Evolutionary conservation across 2,329 filamentous ascomycete species (phyloP).

Genomic region (Diaporthe vexans): DNA sequence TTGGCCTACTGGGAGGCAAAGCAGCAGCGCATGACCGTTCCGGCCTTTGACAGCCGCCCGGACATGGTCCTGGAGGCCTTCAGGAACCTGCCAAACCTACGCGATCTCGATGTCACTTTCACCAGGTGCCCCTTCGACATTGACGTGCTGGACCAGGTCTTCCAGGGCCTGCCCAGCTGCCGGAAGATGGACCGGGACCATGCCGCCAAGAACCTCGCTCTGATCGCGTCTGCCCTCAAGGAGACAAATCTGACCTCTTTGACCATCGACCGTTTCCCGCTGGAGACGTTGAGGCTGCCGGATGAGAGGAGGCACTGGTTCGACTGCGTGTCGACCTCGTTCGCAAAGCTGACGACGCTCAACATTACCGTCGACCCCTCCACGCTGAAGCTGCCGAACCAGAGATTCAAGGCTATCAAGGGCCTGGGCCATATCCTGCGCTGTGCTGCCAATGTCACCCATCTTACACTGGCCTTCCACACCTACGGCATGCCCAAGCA

Average conservation of each 20-base stretch:
- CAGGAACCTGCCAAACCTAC: conserved; percentile 56
- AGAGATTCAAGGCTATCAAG: conserved; percentile 57
- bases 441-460: conserved; percentile 53
- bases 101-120: conserved; percentile 57
- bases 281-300: conserved; percentile 57
- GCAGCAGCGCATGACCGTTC: conserved; percentile 50
- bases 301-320: conserved; percentile 58
- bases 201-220: conserved; percentile 56
- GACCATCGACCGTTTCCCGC: conserved; percentile 58
- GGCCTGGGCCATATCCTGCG: conserved; percentile 59
- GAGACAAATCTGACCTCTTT: conserved; percentile 55
- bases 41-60: conserved; percentile 53
- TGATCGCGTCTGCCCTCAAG: conserved; percentile 55
- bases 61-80: conserved; percentile 56
- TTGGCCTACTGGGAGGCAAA: conserved; percentile 54
- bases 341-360: conserved; percentile 56
- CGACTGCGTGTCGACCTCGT: conserved; percentile 54
- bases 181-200: conserved; percentile 55
- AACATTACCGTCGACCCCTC: conserved; percentile 58
- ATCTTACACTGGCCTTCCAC: conserved; percentile 59
- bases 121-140: conserved; percentile 57
- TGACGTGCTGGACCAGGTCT: conserved; percentile 54
- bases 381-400: conserved; percentile 52
- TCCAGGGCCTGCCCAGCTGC: conserved; percentile 54
- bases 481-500: conserved; percentile 55